These are phyloP conservation scores for Penicillium crustosum DNA, from an alignment of 2,329 filamentous ascomycete species.

Conservation along the genomic window DNA sequence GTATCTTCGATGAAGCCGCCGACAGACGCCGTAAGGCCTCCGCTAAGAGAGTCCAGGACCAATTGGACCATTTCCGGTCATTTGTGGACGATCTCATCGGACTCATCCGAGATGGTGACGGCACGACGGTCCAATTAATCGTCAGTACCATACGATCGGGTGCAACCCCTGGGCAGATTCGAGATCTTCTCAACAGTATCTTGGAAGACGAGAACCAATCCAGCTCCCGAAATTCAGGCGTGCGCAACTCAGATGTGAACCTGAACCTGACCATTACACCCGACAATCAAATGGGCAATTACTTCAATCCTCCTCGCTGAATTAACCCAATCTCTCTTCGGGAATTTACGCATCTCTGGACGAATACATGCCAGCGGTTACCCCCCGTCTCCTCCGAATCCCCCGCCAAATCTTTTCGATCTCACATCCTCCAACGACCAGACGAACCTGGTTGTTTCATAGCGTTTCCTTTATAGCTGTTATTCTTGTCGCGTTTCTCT, in stretches of 20 bases:
- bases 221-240: not conserved
- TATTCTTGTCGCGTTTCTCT: not conserved
- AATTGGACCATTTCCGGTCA: conserved; percentile 28
- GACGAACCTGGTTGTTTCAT: not conserved
- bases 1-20: conserved; percentile 35
- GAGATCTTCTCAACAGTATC: conserved; percentile 6
- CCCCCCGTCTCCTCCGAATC: not conserved
- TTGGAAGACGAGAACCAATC: not conserved
- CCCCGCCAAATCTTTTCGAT: not conserved
- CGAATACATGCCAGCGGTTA: not conserved
- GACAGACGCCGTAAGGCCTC: conserved; percentile 41
- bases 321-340: not conserved
- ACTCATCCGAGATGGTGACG: conserved; percentile 26
- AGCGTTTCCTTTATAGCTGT: conserved; percentile 4
- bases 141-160: conserved; percentile 31
- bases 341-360: not conserved
- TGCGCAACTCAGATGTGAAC: not conserved
- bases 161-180: conserved; percentile 19
- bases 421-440: not conserved
- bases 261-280: not conserved
- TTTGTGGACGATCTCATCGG: conserved; percentile 32
- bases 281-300: not conserved
- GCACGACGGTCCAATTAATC: conserved; percentile 23
- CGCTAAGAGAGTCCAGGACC: conserved; percentile 31
- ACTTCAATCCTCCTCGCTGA: not conserved